Evolutionary conservation across 495 filamentous ascomycete species (phyloP).

Genomic region (Aspergillus avenaceus): DNA sequence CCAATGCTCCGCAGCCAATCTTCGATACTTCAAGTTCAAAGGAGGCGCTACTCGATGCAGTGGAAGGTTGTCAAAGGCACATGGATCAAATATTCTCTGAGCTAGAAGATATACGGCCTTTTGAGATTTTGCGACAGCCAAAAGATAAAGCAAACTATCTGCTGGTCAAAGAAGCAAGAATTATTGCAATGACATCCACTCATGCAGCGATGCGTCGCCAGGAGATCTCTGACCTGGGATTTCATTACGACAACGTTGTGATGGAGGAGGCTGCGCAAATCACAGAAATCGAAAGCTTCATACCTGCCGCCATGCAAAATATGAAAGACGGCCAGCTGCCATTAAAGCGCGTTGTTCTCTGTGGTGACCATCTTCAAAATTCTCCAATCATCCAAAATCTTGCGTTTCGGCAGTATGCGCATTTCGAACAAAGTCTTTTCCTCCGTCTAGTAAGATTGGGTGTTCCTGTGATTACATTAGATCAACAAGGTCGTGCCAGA

Average conservation of each 20-base stretch:
- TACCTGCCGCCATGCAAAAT: conserved; percentile 85
- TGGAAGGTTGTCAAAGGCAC: conserved; percentile 83
- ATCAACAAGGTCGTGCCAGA: conserved; percentile 87
- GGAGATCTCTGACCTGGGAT: conserved; percentile 86
- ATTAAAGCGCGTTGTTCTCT: conserved; percentile 84
- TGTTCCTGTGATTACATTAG: conserved; percentile 83
- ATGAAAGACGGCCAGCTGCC: conserved; percentile 64
- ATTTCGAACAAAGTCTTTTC: conserved; percentile 94
- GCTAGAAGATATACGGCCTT: conserved; percentile 88
- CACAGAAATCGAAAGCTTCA: conserved; percentile 96
- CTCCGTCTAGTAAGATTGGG: conserved; percentile 84
- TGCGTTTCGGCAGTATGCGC: conserved; percentile 93
- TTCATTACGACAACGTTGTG: conserved; percentile 95
- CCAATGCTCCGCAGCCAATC: conserved; percentile 80
- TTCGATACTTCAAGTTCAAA: conserved; percentile 62
- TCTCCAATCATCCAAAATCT: conserved; percentile 93
- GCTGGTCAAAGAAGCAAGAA: conserved; percentile 87
- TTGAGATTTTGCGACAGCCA: conserved; percentile 84
- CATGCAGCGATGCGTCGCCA: conserved; percentile 96
- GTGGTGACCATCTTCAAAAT: conserved; percentile 95
- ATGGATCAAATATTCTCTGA: conserved; percentile 90
- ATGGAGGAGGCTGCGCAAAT: conserved; percentile 99
- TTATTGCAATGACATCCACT: conserved; percentile 97
- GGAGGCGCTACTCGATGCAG: conserved; percentile 71
- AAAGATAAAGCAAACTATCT: conserved; percentile 95